Conservation (phyloP, 208 protist genomes). For the Acanthamoeba triangularis region DNA sequence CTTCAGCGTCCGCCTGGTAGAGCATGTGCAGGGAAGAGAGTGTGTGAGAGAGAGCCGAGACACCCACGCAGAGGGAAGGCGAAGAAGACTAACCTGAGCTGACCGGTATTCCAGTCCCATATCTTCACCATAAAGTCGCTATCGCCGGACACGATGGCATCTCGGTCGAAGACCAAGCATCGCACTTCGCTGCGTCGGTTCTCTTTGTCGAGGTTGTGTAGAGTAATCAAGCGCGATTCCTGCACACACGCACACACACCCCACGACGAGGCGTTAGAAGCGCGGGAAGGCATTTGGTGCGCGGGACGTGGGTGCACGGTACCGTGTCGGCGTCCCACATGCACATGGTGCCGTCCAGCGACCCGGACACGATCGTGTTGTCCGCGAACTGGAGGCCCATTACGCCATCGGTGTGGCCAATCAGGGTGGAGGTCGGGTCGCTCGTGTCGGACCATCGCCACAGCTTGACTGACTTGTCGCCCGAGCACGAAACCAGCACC, state of each 20-base stretch:
- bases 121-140: slow-evolving; percentile 24
- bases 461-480: slow-evolving; percentile 46
- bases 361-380: slow-evolving; percentile 62
- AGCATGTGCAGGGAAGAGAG: background rate
- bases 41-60: background rate
- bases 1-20: background rate
- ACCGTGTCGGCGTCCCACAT: slow-evolving; percentile 69
- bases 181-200: slow-evolving; percentile 20
- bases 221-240: slow-evolving; percentile 5
- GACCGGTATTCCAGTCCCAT: slow-evolving; percentile 22
- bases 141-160: slow-evolving; percentile 64
- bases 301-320: background rate
- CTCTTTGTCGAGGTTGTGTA: background rate
- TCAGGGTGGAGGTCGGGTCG: background rate
- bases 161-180: slow-evolving; percentile 5
- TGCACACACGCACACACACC: background rate
- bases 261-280: background rate
- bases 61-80: background rate
- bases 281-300: background rate
- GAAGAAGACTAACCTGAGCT: background rate
- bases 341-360: slow-evolving; percentile 46
- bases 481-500: slow-evolving; percentile 45
- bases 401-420: slow-evolving; percentile 44
- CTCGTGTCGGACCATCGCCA: slow-evolving; percentile 68
- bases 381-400: slow-evolving; percentile 68